These are phyloP conservation scores for Nicotiana paniculata DNA, from an alignment of 257 asterid genomes.

Conservation along the genomic window DNA sequence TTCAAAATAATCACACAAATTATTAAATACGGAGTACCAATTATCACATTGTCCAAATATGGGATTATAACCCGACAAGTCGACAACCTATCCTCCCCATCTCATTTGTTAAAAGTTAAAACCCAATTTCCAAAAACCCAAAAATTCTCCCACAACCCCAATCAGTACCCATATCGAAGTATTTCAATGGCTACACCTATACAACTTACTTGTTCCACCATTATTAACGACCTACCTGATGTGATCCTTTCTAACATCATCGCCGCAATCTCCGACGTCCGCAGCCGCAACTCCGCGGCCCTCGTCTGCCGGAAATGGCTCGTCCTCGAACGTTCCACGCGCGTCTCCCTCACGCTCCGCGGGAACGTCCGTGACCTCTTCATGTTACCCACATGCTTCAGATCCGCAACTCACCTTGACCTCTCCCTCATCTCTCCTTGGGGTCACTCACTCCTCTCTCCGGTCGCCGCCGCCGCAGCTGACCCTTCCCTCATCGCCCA, in stretches of 20 bases:
- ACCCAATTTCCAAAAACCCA: not conserved
- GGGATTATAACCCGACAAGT: too few species aligned
- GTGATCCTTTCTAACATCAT: slow-evolving; percentile 61
- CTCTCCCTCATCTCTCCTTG: slow-evolving; percentile 80
- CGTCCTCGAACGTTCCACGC: slow-evolving; percentile 62
- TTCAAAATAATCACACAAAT: too few species aligned
- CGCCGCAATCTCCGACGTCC: slow-evolving; percentile 61
- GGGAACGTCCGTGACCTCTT: slow-evolving; percentile 69
- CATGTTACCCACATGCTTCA: slow-evolving; percentile 57
- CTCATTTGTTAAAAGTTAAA: not conserved
- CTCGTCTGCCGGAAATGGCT: slow-evolving; percentile 68
- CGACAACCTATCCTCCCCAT: not conserved
- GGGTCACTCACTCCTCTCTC: slow-evolving; percentile 68
- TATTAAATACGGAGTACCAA: too few species aligned
- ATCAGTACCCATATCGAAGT: too few species aligned
- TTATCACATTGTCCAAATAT: not conserved
- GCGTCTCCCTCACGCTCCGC: slow-evolving; percentile 70
- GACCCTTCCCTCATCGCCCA: slow-evolving; percentile 47
- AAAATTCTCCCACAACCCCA: not conserved
- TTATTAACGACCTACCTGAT: slow-evolving; percentile 66
- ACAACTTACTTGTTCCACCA: slow-evolving; percentile 20
- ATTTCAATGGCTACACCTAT: not conserved
- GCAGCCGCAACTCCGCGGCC: slow-evolving; percentile 75
- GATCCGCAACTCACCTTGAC: slow-evolving; percentile 56
- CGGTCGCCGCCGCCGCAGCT: slow-evolving; percentile 13